These are phyloP conservation scores for Leishmania arabica DNA, from an alignment of 208 protist species.

Conservation along the genomic window DNA sequence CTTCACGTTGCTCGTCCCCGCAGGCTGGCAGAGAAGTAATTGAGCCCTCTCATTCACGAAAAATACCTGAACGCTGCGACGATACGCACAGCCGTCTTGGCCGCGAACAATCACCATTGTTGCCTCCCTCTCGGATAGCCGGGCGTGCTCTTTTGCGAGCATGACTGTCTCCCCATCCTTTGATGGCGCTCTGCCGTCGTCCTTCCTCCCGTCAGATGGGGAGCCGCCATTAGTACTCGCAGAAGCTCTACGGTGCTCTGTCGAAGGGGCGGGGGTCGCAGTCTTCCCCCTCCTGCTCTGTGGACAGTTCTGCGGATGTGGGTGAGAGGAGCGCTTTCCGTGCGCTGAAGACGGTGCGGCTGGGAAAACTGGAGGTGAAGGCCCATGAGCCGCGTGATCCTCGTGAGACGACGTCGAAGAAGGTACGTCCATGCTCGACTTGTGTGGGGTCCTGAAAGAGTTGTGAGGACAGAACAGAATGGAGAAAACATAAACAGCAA, in stretches of 20 bases:
- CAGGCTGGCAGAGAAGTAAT: conserved; percentile 39
- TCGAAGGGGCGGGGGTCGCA: not conserved
- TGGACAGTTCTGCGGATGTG: not conserved
- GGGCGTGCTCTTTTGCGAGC: not conserved
- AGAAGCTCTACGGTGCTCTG: not conserved
- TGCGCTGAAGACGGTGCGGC: not conserved
- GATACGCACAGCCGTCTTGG: conserved; percentile 20
- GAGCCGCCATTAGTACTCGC: not conserved
- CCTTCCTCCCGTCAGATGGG: not conserved
- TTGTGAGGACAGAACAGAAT: not conserved
- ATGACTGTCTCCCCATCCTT: not conserved
- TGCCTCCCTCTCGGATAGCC: not conserved
- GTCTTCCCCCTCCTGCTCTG: not conserved
- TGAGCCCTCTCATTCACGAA: conserved; percentile 38
- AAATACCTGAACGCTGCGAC: conserved; percentile 48
- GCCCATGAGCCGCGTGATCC: not conserved
- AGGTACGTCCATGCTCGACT: not conserved
- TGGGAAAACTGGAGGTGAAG: not conserved
- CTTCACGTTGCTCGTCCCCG: conserved; percentile 21
- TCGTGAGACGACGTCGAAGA: not conserved
- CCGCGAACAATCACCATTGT: conserved; percentile 14
- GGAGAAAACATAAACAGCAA: not conserved
- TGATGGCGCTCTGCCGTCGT: no score
- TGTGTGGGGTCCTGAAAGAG: not conserved
- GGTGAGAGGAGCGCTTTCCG: not conserved